Percentiles rank a stretch among this genome's conserved stretches.
phyloP scores from a whole-genome alignment of 106 monocot genomes.

The Chionographis japonica region DNA sequence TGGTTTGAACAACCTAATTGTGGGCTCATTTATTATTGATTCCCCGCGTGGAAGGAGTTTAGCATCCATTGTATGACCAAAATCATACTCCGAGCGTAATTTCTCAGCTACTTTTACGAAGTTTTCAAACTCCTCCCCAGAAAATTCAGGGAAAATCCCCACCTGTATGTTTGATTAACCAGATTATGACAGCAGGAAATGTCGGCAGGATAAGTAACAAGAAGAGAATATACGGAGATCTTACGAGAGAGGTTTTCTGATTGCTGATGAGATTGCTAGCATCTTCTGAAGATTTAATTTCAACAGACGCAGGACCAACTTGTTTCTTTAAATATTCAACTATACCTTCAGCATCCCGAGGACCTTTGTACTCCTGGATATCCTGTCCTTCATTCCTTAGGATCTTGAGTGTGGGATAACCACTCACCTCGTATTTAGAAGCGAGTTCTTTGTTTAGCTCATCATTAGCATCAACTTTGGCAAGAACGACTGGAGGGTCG shows the following conservation, averaged over 20 bases:
- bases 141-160: slow-evolving; percentile 38
- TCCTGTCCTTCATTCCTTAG: slow-evolving; percentile 61
- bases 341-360: slow-evolving; percentile 86
- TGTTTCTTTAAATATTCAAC: slow-evolving; percentile 86
- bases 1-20: slow-evolving; percentile 59
- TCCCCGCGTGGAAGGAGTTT: slow-evolving; percentile 62
- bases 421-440: slow-evolving; percentile 54
- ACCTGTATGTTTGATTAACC: slow-evolving; percentile 12
- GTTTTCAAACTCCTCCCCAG: slow-evolving; percentile 50
- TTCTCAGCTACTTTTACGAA: slow-evolving; percentile 53
- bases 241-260: slow-evolving; percentile 50
- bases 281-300: slow-evolving; percentile 73
- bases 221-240: not conserved
- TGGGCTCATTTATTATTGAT: slow-evolving; percentile 19
- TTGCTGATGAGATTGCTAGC: slow-evolving; percentile 27
- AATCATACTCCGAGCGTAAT: slow-evolving; percentile 47
- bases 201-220: not conserved
- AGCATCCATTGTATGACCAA: slow-evolving; percentile 59
- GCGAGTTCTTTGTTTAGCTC: slow-evolving; percentile 68
- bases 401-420: slow-evolving; percentile 90
- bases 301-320: slow-evolving; percentile 70
- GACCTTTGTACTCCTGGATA: slow-evolving; percentile 88
- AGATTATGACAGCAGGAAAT: not conserved
- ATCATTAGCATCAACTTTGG: slow-evolving; percentile 80
- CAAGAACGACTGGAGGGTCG: slow-evolving; percentile 83